Evolutionary conservation across 768 basidiomycete genomes (phyloP), one percentile per base, ranked within the genome.

Genomic region (Phanerodontia chrysosporium): DNA sequence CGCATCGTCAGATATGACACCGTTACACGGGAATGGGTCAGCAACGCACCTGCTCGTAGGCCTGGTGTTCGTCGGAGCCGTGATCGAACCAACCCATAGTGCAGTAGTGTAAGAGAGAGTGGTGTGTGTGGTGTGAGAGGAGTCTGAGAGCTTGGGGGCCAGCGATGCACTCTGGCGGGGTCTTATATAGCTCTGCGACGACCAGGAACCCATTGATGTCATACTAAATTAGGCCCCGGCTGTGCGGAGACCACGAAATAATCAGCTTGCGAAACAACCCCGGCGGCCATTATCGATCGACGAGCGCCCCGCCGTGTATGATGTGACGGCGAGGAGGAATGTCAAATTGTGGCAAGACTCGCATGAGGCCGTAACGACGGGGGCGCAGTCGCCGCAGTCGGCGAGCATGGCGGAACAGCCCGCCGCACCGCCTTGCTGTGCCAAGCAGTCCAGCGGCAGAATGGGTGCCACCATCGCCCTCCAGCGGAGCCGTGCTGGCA

Each of bases 81-180:
- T 71, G 49, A 64, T 48, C 46, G 70, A 79, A 80, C 70, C 70
- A 78, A 62, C 77, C 77, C 79, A 80, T 78, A 30, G 64, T 68
- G 59, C n/a, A 63, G 27, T 56, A 42, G 55, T 58, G 49, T 63
- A 54, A 59, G 54, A 57, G 65, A 52, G 45, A 58, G 61, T 52
- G 65, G 56, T 57, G 68, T 55, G 57, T 54, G 65, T 52, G 35
- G 52, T 53, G 46, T 55, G 55, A 49, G 53, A 59, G 51, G 64
- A 62, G 63, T 59, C 21, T 64, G 60, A 49, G 65, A 57, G 59
- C 45, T 57, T 27, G 55, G 57, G 30, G 63, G 55, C 49, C 18
- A 27, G 24, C 45, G 57, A 45, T 24, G 30, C 25, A 49, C 29
- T 32, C 18, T 5, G 29, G 49, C 25, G 49, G 52, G 52, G 52